Base-by-base conservation (phyloP, 805 yeast species). In the Yamadazyma scolyti region DNA sequence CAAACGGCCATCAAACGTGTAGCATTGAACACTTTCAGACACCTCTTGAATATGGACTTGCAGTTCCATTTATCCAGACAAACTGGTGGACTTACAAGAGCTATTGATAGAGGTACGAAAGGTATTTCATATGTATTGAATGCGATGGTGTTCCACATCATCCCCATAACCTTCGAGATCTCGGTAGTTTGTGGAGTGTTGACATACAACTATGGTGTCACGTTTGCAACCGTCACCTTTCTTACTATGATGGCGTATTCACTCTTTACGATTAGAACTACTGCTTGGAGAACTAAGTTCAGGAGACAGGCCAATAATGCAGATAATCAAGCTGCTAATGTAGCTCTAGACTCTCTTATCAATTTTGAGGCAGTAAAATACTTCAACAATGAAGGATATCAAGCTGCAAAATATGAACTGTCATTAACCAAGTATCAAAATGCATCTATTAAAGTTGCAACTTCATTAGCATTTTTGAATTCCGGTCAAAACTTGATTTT, bases 71-170 rank as follows among this genome's bases (percentile, higher is more conserved):
- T 93, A 23, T 72, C 90, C 8, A 71, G 89, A 44, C 97, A 93
- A 56, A 93, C 98, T 0, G 98, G 98, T 43, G 97, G 96, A 0
- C 60, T 93, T 20, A 90, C 97, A 0, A 69, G 98, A 39, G 97
- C 97, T 2, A 93, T 93, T 48, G 98, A 93, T 50, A 70, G 98
- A 42, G 98, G 98, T 56, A 90, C 97, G 1, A 90, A 93, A 48
- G 98, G 98, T 64, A 90, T 93, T 32, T 81, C 94, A 9, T 89
- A 84, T 47, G 97, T 93, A 4, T 65, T 93, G 27, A 78, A 85
- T 21, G 96, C 97, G 2, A 85, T 90, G 95, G 96, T 93, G n/a
- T 90, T 93, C 65, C 97, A 93, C 54, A 89, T 93, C 21, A 66
- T 90, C 20, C 98, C 98, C 6, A 83, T 90, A 23, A 72, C 94